Percentiles rank a stretch among this genome's conserved stretches.
These are phyloP conservation scores for Pichia eremophila DNA, from an alignment of 805 yeast species.

Conservation along the genomic window DNA sequence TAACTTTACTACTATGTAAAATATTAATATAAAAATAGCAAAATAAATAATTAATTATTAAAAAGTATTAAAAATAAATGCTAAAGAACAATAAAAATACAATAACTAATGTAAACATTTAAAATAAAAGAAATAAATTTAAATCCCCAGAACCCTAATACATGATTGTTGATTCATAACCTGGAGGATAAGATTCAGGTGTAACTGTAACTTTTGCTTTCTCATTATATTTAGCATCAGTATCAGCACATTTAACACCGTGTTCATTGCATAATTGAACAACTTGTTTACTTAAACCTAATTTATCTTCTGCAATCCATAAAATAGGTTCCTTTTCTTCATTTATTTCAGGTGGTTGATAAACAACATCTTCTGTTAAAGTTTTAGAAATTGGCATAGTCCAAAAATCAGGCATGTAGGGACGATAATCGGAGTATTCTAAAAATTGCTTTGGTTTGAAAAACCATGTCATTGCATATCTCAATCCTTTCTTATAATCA, in stretches of 20 bases:
- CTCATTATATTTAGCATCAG: slow-evolving; percentile 47
- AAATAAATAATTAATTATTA: no score
- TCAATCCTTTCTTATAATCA: not conserved
- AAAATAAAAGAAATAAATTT: no score
- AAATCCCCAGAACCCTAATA: not conserved
- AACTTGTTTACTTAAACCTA: slow-evolving; percentile 58
- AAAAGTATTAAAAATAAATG: no score
- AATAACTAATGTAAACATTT: no score
- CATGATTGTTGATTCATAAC: slow-evolving; percentile 40
- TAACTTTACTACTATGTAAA: no score
- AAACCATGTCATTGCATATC: slow-evolving; percentile 15
- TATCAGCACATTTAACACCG: slow-evolving; percentile 47
- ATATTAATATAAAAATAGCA: no score
- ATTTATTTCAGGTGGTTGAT: slow-evolving; percentile 48
- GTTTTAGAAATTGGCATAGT: slow-evolving; percentile 11
- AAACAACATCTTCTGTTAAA: slow-evolving; percentile 17
- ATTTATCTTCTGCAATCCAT: slow-evolving; percentile 63
- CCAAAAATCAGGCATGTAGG: slow-evolving; percentile 30
- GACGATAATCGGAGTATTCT: slow-evolving; percentile 21
- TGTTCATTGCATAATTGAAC: slow-evolving; percentile 42
- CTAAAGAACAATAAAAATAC: no score
- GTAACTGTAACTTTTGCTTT: slow-evolving; percentile 44
- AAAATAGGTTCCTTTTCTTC: slow-evolving; percentile 45
- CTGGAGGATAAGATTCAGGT: slow-evolving; percentile 55
- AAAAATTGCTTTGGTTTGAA: slow-evolving; percentile 22